Evolutionary conservation across 2,329 filamentous ascomycete genomes (phyloP).

Genomic region (Mollisiaceae sp.): DNA sequence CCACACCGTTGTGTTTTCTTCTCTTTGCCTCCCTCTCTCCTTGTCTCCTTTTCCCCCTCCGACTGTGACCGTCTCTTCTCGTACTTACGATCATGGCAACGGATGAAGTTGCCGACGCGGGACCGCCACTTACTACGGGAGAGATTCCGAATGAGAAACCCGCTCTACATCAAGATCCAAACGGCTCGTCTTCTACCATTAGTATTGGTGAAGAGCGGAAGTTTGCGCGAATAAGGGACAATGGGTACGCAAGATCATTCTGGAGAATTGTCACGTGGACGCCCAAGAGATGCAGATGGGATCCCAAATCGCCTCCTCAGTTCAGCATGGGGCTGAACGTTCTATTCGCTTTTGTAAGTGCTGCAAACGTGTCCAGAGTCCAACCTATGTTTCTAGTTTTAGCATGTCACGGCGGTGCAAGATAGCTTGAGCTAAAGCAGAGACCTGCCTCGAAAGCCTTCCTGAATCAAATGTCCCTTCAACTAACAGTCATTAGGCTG

Average conservation of each 20-base stretch:
- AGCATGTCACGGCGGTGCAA: neutral
- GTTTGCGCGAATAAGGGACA: constrained; percentile 28
- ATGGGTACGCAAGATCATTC: constrained; percentile 23
- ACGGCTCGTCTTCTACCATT: constrained; percentile 22
- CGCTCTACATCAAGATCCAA: constrained; percentile 10
- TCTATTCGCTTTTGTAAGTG: constrained; percentile 58
- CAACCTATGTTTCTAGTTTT: neutral
- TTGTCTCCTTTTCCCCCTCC: neutral
- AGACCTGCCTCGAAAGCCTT: neutral
- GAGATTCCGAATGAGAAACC: constrained; percentile 7
- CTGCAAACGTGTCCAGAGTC: neutral
- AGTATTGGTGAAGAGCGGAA: constrained; percentile 24
- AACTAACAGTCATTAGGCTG: constrained; percentile 46
- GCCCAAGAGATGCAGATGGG: constrained; percentile 70
- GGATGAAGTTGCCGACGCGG: constrained; percentile 11
- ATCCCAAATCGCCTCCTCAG: constrained; percentile 66
- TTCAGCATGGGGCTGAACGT: constrained; percentile 74
- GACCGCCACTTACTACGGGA: neutral
- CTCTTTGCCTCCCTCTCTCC: neutral
- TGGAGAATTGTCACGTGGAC: constrained; percentile 57
- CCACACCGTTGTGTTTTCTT: neutral
- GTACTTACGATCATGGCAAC: constrained; percentile 15
- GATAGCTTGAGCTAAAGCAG: neutral
- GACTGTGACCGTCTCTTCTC: neutral
- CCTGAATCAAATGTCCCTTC: neutral